Base-by-base conservation (phyloP, 176 grass and related monocot genomes). In the Rhynchospora pubera region DNA sequence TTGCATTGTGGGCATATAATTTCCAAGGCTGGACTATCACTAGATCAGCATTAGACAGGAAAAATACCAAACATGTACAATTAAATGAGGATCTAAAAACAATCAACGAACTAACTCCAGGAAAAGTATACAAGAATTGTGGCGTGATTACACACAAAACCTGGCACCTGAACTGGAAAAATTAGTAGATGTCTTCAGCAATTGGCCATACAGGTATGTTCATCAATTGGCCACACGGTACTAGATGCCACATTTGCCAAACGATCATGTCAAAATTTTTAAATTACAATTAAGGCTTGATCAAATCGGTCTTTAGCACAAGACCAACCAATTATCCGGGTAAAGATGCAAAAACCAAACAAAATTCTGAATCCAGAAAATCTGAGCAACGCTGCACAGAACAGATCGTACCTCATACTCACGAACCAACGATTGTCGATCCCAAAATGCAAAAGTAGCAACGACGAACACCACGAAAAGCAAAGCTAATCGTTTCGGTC, bases 401-500 rank as follows among this genome's bases (percentile, higher is more conserved):
- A 65, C 43, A 82, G 39, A 46, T 65, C 61, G 61, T 86, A 93
- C 93, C 91, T 99, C 97, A 82, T 99, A 85, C 83, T 99, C 97
- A 53, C 87, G 65, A 58, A 96, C 87, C 62, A 99, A 87, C 51
- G 89, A 91, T 66, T 93, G 97, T 48, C 97, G 93, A 57, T 99
- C 97, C 97, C 97, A 99, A 82, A 96, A 88, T 80, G 89, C 93
- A 81, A 99, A 96, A 80, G 89, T 89, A 65, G 84, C 84, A 43
- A 89, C 75, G 79, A 99, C 97, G 64, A 99, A 99, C 80, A 95
- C 82, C 67, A 99, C 63, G 84, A 99, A 96, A 83, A 99, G 85
- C 87, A 95, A 81, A 63, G 89, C 97, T 7, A 99, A 86, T 77
- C 92, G 88, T 87, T 93, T 95, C 75, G 93, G 97, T 85, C 97